Evolutionary conservation across 139 green algal genomes (phyloP).

Genomic region (Pycnococcus provasolii): DNA sequence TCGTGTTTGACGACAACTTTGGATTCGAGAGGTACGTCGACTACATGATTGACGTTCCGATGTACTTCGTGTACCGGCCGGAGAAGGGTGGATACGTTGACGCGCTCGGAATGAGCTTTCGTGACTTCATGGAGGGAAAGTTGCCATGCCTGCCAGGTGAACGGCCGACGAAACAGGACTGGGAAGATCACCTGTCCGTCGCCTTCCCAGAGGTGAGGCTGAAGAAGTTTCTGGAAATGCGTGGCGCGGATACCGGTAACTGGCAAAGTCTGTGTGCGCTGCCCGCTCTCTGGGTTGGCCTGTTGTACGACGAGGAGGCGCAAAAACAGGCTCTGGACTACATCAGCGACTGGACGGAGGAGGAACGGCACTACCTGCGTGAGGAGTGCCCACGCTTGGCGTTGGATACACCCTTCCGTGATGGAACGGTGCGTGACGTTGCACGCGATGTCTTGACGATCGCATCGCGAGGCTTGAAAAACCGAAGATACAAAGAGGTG

Average conservation of each 20-base stretch:
- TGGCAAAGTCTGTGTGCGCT: constrained; percentile 83
- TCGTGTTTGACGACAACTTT: constrained; percentile 87
- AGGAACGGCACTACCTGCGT: constrained; percentile 65
- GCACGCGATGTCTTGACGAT: constrained; percentile 58
- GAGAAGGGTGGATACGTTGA: constrained; percentile 74
- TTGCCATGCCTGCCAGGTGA: constrained; percentile 69
- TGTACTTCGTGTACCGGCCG: constrained; percentile 95
- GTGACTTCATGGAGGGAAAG: constrained; percentile 43
- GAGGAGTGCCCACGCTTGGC: constrained; percentile 28
- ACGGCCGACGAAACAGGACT: constrained; percentile 78
- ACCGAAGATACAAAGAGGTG: constrained; percentile 65
- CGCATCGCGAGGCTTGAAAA: constrained; percentile 59
- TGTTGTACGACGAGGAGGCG: constrained; percentile 76
- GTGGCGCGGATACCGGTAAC: constrained; percentile 84
- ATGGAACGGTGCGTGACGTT: constrained; percentile 69
- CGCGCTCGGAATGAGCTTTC: constrained; percentile 47
- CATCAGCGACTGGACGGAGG: constrained; percentile 64
- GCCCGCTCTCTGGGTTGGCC: constrained; percentile 63
- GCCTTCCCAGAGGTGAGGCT: constrained; percentile 93
- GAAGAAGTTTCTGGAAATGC: constrained; percentile 95
- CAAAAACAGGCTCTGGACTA: constrained; percentile 52
- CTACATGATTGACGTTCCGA: constrained; percentile 89
- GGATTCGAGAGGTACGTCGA: constrained; percentile 70
- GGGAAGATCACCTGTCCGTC: constrained; percentile 90
- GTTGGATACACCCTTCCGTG: constrained; percentile 52